A percentile compares a stretch with the other conserved stretches of the same genome.
Conservation (phyloP, 805 yeast genomes). For the Scheffersomyces amazonensis region DNA sequence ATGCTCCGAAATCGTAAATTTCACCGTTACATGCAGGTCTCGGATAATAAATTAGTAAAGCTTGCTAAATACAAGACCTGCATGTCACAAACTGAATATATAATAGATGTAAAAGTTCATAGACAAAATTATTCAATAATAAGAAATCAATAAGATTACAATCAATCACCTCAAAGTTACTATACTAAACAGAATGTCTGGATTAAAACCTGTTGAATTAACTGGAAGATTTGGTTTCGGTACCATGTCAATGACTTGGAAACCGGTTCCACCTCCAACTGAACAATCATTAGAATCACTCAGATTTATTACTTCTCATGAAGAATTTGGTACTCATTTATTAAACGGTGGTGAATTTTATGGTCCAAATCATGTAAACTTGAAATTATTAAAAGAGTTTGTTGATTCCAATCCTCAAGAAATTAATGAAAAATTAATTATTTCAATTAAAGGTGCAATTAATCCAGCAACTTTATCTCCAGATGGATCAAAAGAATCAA, state of each 20-base stretch:
- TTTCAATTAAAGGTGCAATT: conserved; percentile 69
- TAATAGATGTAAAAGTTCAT: too few species aligned
- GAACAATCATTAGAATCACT: conserved; percentile 54
- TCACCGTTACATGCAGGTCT: too few species aligned
- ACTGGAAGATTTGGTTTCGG: conserved; percentile 60
- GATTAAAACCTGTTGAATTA: conserved; percentile 8
- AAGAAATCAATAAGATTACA: too few species aligned
- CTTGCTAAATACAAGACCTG: too few species aligned
- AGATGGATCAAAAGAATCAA: conserved; percentile 46
- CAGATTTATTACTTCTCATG: conserved; percentile 41
- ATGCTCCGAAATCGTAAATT: too few species aligned
- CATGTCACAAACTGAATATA: too few species aligned
- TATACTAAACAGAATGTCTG: not conserved
- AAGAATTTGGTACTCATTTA: conserved; percentile 46
- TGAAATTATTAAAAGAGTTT: conserved; percentile 56
- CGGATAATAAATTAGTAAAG: too few species aligned
- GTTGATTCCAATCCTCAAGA: conserved; percentile 51
- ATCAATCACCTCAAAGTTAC: too few species aligned
- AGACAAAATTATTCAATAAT: too few species aligned
- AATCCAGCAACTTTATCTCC: conserved; percentile 40
- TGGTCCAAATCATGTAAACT: conserved; percentile 53
- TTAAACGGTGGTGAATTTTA: conserved; percentile 81
- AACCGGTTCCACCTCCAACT: conserved; percentile 51
- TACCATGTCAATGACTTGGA: conserved; percentile 80
- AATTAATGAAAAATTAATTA: conserved; percentile 48